These are phyloP conservation scores for Camellia sinensis DNA, from an alignment of 148 eudicot genomes.

Conservation along the genomic window DNA sequence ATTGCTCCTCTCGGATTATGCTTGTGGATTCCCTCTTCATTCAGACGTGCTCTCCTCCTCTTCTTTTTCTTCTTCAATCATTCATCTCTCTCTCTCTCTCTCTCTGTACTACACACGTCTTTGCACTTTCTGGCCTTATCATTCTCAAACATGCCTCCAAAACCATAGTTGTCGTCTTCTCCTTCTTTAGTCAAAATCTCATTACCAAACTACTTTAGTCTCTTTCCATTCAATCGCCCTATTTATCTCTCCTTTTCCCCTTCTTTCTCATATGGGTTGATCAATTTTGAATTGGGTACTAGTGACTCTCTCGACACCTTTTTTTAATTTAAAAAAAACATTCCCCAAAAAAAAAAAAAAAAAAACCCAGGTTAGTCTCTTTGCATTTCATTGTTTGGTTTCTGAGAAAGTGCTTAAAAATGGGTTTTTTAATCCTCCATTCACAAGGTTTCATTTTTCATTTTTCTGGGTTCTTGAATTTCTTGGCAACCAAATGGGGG, in stretches of 20 bases:
- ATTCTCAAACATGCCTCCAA: slow-evolving; percentile 2
- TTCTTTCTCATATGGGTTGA: slow-evolving; percentile 18
- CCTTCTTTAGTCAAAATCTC: slow-evolving; percentile 1
- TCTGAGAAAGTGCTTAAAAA: not conserved
- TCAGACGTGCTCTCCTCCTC: slow-evolving; percentile 8
- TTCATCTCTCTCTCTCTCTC: slow-evolving; percentile 1
- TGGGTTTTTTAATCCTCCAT: slow-evolving; percentile 4
- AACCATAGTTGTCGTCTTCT: not conserved
- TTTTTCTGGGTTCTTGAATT: not conserved
- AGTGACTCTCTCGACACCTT: too few relatives aligned
- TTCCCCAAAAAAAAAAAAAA: too few relatives aligned
- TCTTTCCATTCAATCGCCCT: slow-evolving; percentile 5
- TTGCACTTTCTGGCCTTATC: not conserved
- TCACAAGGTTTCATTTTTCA: not conserved
- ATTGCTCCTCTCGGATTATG: too few relatives aligned
- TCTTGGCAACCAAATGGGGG: not conserved
- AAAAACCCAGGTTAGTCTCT: slow-evolving; percentile 5
- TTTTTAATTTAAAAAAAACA: too few relatives aligned
- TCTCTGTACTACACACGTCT: not conserved
- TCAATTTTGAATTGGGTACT: not conserved
- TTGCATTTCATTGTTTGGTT: slow-evolving; percentile 7
- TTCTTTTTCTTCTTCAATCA: not conserved
- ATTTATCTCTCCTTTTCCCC: not conserved
- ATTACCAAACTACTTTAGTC: not conserved
- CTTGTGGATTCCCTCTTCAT: slow-evolving; percentile 18